Evolutionary conservation across 257 asterid species (phyloP).

Genomic region (Solanum lycopersicoides): DNA sequence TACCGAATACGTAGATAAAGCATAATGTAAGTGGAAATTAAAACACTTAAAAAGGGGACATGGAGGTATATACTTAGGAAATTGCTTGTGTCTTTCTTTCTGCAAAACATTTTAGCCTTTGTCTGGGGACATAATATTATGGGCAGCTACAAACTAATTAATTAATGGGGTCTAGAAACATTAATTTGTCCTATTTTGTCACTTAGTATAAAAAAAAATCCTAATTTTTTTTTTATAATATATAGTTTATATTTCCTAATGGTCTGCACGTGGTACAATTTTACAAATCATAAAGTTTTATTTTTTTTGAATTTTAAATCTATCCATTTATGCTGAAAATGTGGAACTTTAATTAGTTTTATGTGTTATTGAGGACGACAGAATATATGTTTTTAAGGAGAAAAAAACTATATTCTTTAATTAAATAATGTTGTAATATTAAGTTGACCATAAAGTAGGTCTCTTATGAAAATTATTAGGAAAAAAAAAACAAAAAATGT

Average conservation of each 20-base stretch:
- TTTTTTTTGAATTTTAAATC: neutral
- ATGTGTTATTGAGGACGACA: neutral
- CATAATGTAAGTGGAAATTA: slow-evolving; percentile 5
- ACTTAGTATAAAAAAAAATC: neutral
- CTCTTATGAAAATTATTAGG: neutral
- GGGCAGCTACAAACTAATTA: slow-evolving; percentile 21
- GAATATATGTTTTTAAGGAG: neutral
- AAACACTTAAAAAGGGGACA: neutral
- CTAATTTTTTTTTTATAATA: no score
- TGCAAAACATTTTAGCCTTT: neutral
- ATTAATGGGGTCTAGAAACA: slow-evolving; percentile 8
- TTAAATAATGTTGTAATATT: neutral
- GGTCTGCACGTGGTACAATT: slow-evolving; percentile 7
- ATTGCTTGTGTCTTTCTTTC: neutral
- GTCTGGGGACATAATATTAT: slow-evolving; percentile 19
- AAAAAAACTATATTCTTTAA: neutral
- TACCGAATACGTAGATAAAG: neutral
- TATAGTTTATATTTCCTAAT: neutral
- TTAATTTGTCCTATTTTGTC: neutral
- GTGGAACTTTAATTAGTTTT: neutral
- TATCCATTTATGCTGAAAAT: neutral
- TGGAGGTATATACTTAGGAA: slow-evolving; percentile 18
- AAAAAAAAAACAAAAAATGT: neutral
- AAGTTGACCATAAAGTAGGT: neutral
- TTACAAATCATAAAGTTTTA: neutral